Base-by-base conservation (phyloP, 2,329 filamentous ascomycete species). In the Proliferodiscus dingleyae region DNA sequence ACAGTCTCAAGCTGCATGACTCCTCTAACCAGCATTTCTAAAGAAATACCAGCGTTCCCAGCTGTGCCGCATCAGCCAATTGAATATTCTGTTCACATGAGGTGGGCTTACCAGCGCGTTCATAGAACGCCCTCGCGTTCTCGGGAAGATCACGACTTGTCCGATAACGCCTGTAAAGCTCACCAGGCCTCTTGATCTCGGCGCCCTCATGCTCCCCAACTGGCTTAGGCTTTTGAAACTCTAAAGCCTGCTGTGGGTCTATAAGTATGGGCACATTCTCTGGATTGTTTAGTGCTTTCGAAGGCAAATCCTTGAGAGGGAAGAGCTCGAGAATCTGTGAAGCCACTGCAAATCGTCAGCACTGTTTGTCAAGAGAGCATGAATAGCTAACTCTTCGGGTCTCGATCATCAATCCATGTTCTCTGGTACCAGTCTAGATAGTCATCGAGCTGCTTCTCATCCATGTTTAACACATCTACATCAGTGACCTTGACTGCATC, bases 381-480 rank as follows among this genome's bases (percentile, higher is more conserved):
- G 11, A 15, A 28, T 16, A 22, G 46, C 55, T 61, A 65, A 66
- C 67, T 64, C 51, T 64, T 67, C 10, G 63, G 57, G 36, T 67
- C 62, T 15, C 58, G 63, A 45, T 75, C 70, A 50, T 72, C 69
- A 37, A 79, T 64, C 71, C 81, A 87, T 36, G 74, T 83, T 46
- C 74, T 72, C 60, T 87, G 81, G 61, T 86, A 90, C 81, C 85
- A 93, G 64, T 88, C 79, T 65, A 94, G 72, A 59, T 89, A 91
- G 48, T 85, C 77, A 57, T 90, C 85, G 29, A 91, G 68, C 51
- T 85, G 74, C 18, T 73, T 66, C 4, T 72, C 66, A 2, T 68
- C 71, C 78, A 90, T 82, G 1, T 68, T 63, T 32, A 82, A 72
- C 7, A 87, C 74, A 54, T 88, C 77, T 3, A 69, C 67, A 45